phyloP scores from a whole-genome alignment of 805 yeast genomes.

The Aciculoconidium aculeatum region DNA sequence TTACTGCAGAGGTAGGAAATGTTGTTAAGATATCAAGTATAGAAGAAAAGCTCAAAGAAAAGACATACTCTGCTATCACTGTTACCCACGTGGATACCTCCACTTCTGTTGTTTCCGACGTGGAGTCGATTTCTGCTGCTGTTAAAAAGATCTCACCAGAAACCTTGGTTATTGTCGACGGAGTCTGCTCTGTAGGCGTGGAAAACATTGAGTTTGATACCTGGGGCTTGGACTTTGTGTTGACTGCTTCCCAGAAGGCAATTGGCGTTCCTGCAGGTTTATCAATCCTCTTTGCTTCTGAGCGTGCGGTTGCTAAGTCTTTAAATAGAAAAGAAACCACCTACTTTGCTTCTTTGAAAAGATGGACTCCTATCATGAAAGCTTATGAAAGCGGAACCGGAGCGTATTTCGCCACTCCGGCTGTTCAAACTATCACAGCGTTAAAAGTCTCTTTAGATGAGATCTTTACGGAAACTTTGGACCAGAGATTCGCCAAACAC shows the following conservation, averaged over 20 bases:
- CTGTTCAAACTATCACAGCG: slow-evolving; percentile 81
- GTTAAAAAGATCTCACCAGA: slow-evolving; percentile 68
- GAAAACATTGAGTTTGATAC: slow-evolving; percentile 79
- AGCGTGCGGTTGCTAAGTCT: slow-evolving; percentile 65
- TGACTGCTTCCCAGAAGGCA: slow-evolving; percentile 95
- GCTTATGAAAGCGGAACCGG: slow-evolving; percentile 76
- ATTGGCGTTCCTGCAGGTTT: slow-evolving; percentile 93
- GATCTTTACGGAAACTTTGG: slow-evolving; percentile 52
- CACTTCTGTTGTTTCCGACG: slow-evolving; percentile 82
- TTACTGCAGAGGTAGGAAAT: slow-evolving; percentile 71
- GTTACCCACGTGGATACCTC: slow-evolving; percentile 96
- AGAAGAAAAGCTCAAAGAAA: slow-evolving; percentile 46
- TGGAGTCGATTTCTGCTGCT: slow-evolving; percentile 54
- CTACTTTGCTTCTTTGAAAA: slow-evolving; percentile 66
- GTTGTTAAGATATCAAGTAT: slow-evolving; percentile 53
- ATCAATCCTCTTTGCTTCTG: slow-evolving; percentile 68
- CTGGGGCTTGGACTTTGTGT: slow-evolving; percentile 85
- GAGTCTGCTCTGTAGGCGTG: slow-evolving; percentile 91
- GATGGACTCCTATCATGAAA: slow-evolving; percentile 86
- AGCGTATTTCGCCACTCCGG: slow-evolving; percentile 96
- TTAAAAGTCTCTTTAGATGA: slow-evolving; percentile 70
- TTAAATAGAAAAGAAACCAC: slow-evolving; percentile 45
- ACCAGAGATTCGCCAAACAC: slow-evolving; percentile 59
- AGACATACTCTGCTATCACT: slow-evolving; percentile 63
- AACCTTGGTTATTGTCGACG: slow-evolving; percentile 81